Evolutionary conservation across 1,284 basidiomycete species (phyloP).

Genomic region (Tylopilus sp.): DNA sequence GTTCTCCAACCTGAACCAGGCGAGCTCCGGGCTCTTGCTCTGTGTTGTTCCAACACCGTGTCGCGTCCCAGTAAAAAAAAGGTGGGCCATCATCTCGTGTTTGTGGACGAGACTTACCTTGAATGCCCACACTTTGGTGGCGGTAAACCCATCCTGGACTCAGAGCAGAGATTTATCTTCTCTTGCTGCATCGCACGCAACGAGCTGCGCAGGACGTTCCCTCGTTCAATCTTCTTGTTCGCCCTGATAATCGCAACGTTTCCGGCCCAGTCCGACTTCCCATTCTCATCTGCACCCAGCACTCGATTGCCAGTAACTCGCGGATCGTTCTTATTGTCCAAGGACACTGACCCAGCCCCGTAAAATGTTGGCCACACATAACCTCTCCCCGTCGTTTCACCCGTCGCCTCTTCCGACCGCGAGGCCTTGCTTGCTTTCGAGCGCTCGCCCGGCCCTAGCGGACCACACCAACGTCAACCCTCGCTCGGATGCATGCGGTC

Average conservation of each 20-base stretch:
- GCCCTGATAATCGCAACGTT: slow-evolving; percentile 26
- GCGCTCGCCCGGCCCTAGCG: slow-evolving; percentile 18
- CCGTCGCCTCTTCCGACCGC: neutral
- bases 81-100: slow-evolving; percentile 16
- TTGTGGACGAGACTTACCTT: neutral
- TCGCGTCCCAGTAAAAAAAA: slow-evolving; percentile 21
- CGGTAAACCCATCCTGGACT: neutral
- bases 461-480: slow-evolving; percentile 25
- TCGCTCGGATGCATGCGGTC: slow-evolving; percentile 4
- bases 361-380: slow-evolving; percentile 22
- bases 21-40: slow-evolving; percentile 23
- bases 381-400: slow-evolving; percentile 6
- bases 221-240: slow-evolving; percentile 22
- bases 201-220: slow-evolving; percentile 30
- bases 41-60: slow-evolving; percentile 20
- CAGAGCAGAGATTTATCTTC: slow-evolving; percentile 3
- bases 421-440: neutral
- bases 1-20: slow-evolving; percentile 28
- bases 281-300: slow-evolving; percentile 10
- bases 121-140: neutral
- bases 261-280: slow-evolving; percentile 5
- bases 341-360: slow-evolving; percentile 2
- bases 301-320: slow-evolving; percentile 7
- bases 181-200: slow-evolving; percentile 12
- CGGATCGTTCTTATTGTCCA: slow-evolving; percentile 11